These are phyloP conservation scores for Mesembryanthemum crystallinum DNA, from an alignment of 148 eudicot genomes.

Conservation along the genomic window DNA sequence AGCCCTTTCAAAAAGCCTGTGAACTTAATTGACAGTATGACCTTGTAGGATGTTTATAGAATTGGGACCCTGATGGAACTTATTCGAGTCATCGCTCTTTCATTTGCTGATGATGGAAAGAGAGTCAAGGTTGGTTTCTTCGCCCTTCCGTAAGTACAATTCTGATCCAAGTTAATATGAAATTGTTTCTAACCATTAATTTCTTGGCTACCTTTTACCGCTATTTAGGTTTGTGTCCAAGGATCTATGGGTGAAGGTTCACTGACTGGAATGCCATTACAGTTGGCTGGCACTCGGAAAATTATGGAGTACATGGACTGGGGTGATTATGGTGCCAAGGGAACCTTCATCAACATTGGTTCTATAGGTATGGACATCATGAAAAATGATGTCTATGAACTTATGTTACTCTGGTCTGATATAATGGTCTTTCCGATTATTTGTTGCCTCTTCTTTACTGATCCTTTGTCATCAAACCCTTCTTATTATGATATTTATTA, in stretches of 20 bases:
- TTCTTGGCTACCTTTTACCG: conserved; percentile 1
- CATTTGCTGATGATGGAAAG: conserved; percentile 96
- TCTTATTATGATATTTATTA: too few species aligned
- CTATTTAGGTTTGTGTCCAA: conserved; percentile 84
- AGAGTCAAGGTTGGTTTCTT: conserved; percentile 66
- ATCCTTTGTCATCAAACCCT: too few species aligned
- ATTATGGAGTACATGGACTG: conserved; percentile 97
- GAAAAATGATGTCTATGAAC: neutral
- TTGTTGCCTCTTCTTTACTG: too few species aligned
- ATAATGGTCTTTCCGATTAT: too few species aligned
- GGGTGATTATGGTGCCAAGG: conserved; percentile 94
- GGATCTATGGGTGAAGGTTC: conserved; percentile 99
- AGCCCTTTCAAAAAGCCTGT: conserved; percentile 1
- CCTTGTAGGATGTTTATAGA: conserved; percentile 91
- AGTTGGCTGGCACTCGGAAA: conserved; percentile 83
- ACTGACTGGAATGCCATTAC: conserved; percentile 91
- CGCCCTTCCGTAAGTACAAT: neutral
- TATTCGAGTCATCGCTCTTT: conserved; percentile 74
- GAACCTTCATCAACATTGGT: conserved; percentile 84
- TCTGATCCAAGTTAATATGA: neutral
- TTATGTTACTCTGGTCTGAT: too few species aligned
- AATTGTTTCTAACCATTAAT: neutral
- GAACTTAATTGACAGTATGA: conserved; percentile 28
- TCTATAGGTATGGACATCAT: conserved; percentile 62
- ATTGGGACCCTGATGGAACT: conserved; percentile 98